Base-by-base conservation (phyloP, 2,329 filamentous ascomycete genomes). In the Aureobasidium leucospermi region DNA sequence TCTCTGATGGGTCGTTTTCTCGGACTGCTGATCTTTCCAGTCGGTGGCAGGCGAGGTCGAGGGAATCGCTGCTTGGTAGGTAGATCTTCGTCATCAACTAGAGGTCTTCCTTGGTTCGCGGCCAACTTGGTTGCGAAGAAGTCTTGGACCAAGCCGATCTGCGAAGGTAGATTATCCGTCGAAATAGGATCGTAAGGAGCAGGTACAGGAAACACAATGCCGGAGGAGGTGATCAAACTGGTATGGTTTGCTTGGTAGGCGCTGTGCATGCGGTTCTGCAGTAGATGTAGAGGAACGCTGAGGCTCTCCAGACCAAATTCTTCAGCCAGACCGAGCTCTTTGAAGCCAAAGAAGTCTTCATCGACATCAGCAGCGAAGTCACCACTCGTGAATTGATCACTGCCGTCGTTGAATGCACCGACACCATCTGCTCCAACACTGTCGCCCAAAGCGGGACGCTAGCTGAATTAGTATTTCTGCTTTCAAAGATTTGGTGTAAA, bases 341-440 rank as follows among this genome's bases (percentile, higher is more conserved):
- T 92, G 82, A 99, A 97, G 31, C 94, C 94, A 69, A 99, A 99
- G 82, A 96, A 99, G 75, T 99, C 94, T 77, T 99, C 94, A 62
- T 92, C 93, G 11, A 99, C 88, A 67, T 99, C 94, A 71, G 96
- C 94, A 0, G 94, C 94, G 71, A 99, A 99, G 73, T 99, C 94
- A 63, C 94, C 94, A 47, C 89, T 90, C 49, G 96, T 86, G 67
- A 97, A 99, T 70, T 97, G 94, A 64, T 99, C 94, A 73, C 91
- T 96, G 64, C 92, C 93, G 67, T 99, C 94, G 63, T 95, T 90
- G 79, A 99, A 99, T 6, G 91, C 89, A 60, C 88, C 89, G 4
- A 87, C 91, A 38, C 92, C 94, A 69, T 97, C 94, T 34, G 84
- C 83, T 38, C 88, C 88, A 46, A 83, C 85, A 67, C 96, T 75